Conservation (phyloP, 306 rosid genomes). For the Castanea sativa region DNA sequence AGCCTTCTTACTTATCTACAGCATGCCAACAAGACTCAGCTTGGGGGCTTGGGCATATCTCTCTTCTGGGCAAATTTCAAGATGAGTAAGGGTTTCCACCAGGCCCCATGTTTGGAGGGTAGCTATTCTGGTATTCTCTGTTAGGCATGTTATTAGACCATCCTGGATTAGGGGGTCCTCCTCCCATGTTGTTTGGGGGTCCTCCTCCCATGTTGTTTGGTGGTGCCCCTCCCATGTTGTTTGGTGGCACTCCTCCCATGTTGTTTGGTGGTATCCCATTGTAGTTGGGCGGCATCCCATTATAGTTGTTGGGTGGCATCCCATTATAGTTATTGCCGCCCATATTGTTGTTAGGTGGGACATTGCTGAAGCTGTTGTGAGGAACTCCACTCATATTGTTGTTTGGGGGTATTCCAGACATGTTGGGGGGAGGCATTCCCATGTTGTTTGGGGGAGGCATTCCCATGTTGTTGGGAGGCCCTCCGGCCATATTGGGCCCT, state of each 20-base stretch:
- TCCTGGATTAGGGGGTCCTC: constrained; percentile 38
- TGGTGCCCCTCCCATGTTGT: background rate
- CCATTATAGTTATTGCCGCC: background rate
- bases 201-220: background rate
- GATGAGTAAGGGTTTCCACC: constrained; percentile 34
- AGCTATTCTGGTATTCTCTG: constrained; percentile 35
- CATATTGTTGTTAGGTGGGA: constrained; percentile 9
- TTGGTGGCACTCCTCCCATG: background rate
- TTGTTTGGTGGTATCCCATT: constrained; percentile 2
- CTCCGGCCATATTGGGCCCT: constrained; percentile 25
- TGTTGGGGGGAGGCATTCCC: constrained; percentile 28
- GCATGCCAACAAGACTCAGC: constrained; percentile 36
- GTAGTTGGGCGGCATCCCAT: constrained; percentile 2
- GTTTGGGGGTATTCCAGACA: constrained; percentile 8
- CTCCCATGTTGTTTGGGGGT: constrained; percentile 36
- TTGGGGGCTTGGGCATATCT: background rate
- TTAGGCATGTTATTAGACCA: constrained; percentile 49
- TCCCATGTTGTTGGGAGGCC: constrained; percentile 13
- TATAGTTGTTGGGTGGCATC: constrained; percentile 17
- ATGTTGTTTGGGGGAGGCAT: constrained; percentile 1
- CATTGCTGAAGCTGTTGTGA: constrained; percentile 17
- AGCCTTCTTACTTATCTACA: constrained; percentile 35
- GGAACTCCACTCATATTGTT: constrained; percentile 18
- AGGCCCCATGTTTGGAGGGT: constrained; percentile 28
- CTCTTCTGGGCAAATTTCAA: constrained; percentile 20